Evolutionary conservation across 140 eudicot species (phyloP).

Genomic region (Flaveria floridana): DNA sequence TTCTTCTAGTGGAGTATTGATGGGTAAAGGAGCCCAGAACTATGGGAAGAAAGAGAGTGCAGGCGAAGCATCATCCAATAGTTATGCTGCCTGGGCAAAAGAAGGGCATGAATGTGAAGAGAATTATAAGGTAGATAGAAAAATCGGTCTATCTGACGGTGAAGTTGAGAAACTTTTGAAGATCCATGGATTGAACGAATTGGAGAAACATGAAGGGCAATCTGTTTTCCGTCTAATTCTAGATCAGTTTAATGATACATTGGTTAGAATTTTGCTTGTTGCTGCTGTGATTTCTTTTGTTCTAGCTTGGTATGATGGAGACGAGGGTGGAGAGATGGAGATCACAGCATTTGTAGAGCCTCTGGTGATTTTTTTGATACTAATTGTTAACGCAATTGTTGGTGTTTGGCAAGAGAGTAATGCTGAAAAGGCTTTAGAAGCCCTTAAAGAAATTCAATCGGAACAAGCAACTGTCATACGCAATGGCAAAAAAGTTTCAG

Average conservation of each 20-base stretch:
- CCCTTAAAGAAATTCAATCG: slow-evolving; percentile 90
- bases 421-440: slow-evolving; percentile 94
- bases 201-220: slow-evolving; percentile 82
- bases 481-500: slow-evolving; percentile 54
- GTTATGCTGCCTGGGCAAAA: slow-evolving; percentile 63
- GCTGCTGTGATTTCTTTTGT: slow-evolving; percentile 90
- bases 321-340: slow-evolving; percentile 75
- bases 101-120: slow-evolving; percentile 67
- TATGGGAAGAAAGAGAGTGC: slow-evolving; percentile 25
- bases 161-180: slow-evolving; percentile 56
- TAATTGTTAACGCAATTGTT: slow-evolving; percentile 82
- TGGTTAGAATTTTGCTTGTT: slow-evolving; percentile 78
- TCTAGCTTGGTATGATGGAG: slow-evolving; percentile 82
- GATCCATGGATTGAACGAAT: slow-evolving; percentile 66
- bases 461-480: slow-evolving; percentile 70
- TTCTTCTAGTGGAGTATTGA: slow-evolving; percentile 14
- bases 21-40: slow-evolving; percentile 80
- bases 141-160: slow-evolving; percentile 53
- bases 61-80: slow-evolving; percentile 27
- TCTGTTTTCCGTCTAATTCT: slow-evolving; percentile 65
- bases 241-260: slow-evolving; percentile 88
- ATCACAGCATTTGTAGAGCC: slow-evolving; percentile 92
- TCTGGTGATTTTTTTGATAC: slow-evolving; percentile 73
- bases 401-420: slow-evolving; percentile 99
- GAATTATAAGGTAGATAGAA: slow-evolving; percentile 55